Percentiles rank a stretch among this genome's conserved stretches.
phyloP scores from a whole-genome alignment of 2,329 filamentous ascomycete genomes.

The Pyrenophora teres region DNA sequence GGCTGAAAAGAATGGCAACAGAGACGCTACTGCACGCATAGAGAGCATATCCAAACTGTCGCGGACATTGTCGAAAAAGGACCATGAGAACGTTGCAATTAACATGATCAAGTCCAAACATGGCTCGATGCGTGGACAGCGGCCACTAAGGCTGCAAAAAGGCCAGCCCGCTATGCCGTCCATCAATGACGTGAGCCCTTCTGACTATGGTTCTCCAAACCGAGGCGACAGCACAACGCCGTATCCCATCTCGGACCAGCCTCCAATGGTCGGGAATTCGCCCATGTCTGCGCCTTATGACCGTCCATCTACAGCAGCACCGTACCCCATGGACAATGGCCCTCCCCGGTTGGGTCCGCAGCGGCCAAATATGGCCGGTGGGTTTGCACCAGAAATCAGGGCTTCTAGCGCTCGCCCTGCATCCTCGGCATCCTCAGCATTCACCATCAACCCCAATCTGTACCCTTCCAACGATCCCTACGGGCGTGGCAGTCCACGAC shows the following conservation, averaged over 20 bases:
- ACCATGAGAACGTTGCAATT: constrained; percentile 91
- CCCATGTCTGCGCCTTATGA: constrained; percentile 38
- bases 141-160: constrained; percentile 52
- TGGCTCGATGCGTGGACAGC: constrained; percentile 56
- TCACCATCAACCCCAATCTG: constrained; percentile 56
- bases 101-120: constrained; percentile 72
- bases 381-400: constrained; percentile 55
- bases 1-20: constrained; percentile 88
- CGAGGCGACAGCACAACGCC: constrained; percentile 47
- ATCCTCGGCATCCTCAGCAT: constrained; percentile 53
- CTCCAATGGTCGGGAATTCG: constrained; percentile 36
- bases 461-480: constrained; percentile 42
- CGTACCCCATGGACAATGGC: constrained; percentile 72
- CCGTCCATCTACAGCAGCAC: constrained; percentile 62
- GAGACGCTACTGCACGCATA: constrained; percentile 80
- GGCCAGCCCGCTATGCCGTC: constrained; percentile 45
- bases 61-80: constrained; percentile 82
- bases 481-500: constrained; percentile 35
- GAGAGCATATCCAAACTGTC: constrained; percentile 77
- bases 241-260: constrained; percentile 52
- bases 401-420: constrained; percentile 55
- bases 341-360: constrained; percentile 53
- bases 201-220: constrained; percentile 40
- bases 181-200: constrained; percentile 46
- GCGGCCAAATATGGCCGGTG: constrained; percentile 43